Percentiles rank a stretch among this genome's conserved stretches.
These are phyloP conservation scores for Pichia norvegensis DNA, from an alignment of 1,139 yeast genomes.

Conservation along the genomic window DNA sequence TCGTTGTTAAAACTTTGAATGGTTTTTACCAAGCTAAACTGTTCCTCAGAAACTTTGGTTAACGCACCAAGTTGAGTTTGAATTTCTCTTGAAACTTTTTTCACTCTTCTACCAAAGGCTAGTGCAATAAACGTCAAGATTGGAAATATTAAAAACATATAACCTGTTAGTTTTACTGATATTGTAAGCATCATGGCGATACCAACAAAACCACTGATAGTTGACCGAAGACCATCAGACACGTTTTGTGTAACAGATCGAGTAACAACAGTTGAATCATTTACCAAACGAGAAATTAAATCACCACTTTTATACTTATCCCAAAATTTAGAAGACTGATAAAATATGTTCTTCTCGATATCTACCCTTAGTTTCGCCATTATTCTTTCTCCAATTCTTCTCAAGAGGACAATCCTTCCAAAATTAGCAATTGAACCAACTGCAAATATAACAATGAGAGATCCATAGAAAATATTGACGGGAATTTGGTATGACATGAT, in stretches of 20 bases:
- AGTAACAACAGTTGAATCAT: conserved; percentile 49
- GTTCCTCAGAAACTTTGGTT: conserved; percentile 55
- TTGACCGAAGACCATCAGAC: conserved; percentile 48
- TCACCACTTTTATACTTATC: conserved; percentile 54
- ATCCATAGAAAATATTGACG: conserved; percentile 23
- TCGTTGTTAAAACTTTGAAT: conserved; percentile 53
- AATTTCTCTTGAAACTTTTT: conserved; percentile 40
- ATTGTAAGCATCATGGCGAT: conserved; percentile 50
- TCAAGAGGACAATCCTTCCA: conserved; percentile 41
- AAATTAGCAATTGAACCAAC: conserved; percentile 46
- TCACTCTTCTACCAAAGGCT: conserved; percentile 47
- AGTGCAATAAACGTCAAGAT: conserved; percentile 44
- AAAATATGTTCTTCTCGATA: conserved; percentile 41
- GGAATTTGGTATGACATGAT: conserved; percentile 22
- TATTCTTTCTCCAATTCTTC: conserved; percentile 45
- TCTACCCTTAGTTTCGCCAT: conserved; percentile 48
- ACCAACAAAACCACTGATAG: conserved; percentile 49
- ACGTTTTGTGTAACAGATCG: conserved; percentile 48
- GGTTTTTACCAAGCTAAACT: conserved; percentile 46
- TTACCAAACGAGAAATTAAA: conserved; percentile 46
- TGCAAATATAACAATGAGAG: conserved; percentile 32
- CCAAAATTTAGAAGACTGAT: conserved; percentile 50
- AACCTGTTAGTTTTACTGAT: conserved; percentile 47
- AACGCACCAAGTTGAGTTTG: conserved; percentile 49
- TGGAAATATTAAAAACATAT: conserved; percentile 50